Evolutionary conservation across 768 basidiomycete genomes (phyloP).

Genomic region (Tulasnella sp.): DNA sequence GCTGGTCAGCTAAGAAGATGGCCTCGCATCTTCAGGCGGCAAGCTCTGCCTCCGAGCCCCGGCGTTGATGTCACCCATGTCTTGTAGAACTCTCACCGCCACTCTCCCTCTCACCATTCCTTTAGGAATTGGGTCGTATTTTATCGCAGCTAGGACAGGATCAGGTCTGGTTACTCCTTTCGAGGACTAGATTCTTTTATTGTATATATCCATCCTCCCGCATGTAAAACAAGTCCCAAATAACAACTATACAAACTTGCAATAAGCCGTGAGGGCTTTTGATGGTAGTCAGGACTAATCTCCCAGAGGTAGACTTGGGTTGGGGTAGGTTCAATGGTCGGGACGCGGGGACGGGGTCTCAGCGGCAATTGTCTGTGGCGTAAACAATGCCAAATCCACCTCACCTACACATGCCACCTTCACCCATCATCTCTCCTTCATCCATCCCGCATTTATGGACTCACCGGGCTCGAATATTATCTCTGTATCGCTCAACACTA

Average conservation of each 20-base stretch:
- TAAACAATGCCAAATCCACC: background rate
- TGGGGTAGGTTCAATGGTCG: too few species aligned
- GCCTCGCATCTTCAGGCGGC: background rate
- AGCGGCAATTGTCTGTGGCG: background rate
- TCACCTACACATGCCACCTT: background rate
- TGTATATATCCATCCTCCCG: too few species aligned
- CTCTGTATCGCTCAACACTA: constrained; percentile 14
- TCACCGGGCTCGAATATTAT: background rate
- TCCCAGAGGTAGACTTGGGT: too few species aligned
- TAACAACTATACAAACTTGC: too few species aligned
- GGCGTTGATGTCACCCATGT: background rate
- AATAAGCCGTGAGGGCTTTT: too few species aligned
- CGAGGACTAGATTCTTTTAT: too few species aligned
- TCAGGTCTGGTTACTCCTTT: too few species aligned
- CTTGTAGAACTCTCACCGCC: background rate
- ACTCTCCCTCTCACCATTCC: background rate
- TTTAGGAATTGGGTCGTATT: background rate
- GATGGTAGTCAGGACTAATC: too few species aligned
- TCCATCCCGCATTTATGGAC: constrained; percentile 13
- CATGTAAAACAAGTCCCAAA: too few species aligned
- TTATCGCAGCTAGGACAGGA: too few species aligned
- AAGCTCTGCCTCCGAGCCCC: background rate
- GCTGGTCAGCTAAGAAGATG: background rate
- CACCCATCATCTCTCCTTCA: background rate
- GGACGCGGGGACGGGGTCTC: too few species aligned